These are phyloP conservation scores for Colletotrichum aenigma DNA, from an alignment of 2,329 filamentous ascomycete species.

Conservation along the genomic window DNA sequence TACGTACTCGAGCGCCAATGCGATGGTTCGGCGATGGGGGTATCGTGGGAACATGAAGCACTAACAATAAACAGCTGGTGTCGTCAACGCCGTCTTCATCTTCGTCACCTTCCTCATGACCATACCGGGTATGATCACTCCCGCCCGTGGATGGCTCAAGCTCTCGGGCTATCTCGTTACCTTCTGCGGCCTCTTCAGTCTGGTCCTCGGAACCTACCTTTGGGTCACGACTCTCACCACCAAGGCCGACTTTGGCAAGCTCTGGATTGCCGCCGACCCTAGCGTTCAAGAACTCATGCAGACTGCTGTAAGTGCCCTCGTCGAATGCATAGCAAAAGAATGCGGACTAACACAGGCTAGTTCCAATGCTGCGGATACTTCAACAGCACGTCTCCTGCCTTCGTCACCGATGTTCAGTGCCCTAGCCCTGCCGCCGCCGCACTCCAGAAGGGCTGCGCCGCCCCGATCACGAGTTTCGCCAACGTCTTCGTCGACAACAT, in stretches of 20 bases:
- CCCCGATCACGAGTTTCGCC: slow-evolving; percentile 69
- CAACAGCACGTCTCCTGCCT: slow-evolving; percentile 74
- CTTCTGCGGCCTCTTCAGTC: slow-evolving; percentile 66
- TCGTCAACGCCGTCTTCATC: slow-evolving; percentile 75
- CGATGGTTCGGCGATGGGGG: not conserved
- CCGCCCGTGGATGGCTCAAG: slow-evolving; percentile 73
- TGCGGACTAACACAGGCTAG: slow-evolving; percentile 43
- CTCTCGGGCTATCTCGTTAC: slow-evolving; percentile 68
- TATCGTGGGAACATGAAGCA: not conserved
- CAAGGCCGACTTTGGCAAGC: slow-evolving; percentile 61
- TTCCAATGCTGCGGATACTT: slow-evolving; percentile 83
- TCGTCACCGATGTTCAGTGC: slow-evolving; percentile 72
- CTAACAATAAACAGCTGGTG: slow-evolving; percentile 57
- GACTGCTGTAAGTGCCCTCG: slow-evolving; percentile 57
- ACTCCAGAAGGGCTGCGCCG: slow-evolving; percentile 71
- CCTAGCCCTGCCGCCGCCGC: slow-evolving; percentile 73
- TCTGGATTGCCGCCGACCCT: slow-evolving; percentile 64
- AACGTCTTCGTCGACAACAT: slow-evolving; percentile 76
- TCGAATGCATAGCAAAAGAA: not conserved
- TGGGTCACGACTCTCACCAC: slow-evolving; percentile 78
- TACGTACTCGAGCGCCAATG: slow-evolving; percentile 23
- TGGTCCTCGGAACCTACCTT: slow-evolving; percentile 68
- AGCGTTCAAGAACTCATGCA: slow-evolving; percentile 72
- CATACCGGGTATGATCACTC: slow-evolving; percentile 73
- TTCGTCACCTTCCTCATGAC: slow-evolving; percentile 73